These are phyloP conservation scores for Zygosaccharomyces pseudobailii DNA, from an alignment of 1,139 yeast species.

Conservation along the genomic window DNA sequence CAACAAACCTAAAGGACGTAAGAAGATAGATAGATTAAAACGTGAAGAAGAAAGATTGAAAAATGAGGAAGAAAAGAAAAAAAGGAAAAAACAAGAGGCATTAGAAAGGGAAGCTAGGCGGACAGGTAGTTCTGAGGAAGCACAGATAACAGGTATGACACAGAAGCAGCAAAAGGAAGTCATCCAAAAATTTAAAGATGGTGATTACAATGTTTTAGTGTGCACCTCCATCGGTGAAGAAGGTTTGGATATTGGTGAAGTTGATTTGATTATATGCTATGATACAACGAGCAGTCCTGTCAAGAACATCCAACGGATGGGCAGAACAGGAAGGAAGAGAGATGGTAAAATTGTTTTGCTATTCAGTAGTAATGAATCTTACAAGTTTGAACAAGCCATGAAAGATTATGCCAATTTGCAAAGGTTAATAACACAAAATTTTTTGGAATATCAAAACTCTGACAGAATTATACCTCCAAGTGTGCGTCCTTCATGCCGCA, in stretches of 20 bases:
- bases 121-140: conserved; percentile 41
- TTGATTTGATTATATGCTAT: conserved; percentile 85
- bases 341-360: conserved; percentile 80
- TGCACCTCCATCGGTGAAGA: conserved; percentile 99
- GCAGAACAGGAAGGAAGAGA: conserved; percentile 94
- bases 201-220: conserved; percentile 70
- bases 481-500: conserved; percentile 51
- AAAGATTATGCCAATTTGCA: conserved; percentile 80
- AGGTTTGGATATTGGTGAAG: conserved; percentile 97
- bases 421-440: conserved; percentile 40
- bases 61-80: conserved; percentile 25
- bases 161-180: conserved; percentile 70
- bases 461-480: conserved; percentile 64
- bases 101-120: conserved; percentile 35
- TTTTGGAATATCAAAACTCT: conserved; percentile 42
- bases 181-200: conserved; percentile 66
- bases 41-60: conserved; percentile 32
- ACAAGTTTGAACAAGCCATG: conserved; percentile 80
- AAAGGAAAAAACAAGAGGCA: conserved; percentile 31
- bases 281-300: conserved; percentile 94
- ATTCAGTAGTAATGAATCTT: conserved; percentile 72
- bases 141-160: conserved; percentile 51
- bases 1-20: conserved; percentile 40
- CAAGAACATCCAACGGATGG: conserved; percentile 92
- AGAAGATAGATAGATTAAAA: conserved; percentile 35